Evolutionary conservation across 148 eudicot genomes (phyloP).

Genomic region (Camellia lanceoleosa): DNA sequence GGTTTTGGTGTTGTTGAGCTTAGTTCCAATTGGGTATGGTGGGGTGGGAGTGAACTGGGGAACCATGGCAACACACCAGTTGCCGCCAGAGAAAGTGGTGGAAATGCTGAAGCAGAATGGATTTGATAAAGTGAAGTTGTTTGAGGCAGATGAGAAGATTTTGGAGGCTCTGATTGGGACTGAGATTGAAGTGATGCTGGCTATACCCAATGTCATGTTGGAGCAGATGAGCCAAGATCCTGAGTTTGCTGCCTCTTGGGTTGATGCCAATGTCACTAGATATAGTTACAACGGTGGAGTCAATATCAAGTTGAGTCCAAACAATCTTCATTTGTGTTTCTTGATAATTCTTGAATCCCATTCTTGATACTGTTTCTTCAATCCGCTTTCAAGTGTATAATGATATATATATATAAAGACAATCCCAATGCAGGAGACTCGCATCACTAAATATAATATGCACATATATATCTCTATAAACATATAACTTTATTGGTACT

Average conservation of each 20-base stretch:
- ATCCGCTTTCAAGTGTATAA: too few relatives aligned
- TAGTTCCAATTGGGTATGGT: constrained; percentile 17
- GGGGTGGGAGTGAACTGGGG: constrained; percentile 97
- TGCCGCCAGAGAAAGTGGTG: constrained; percentile 68
- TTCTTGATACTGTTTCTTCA: too few relatives aligned
- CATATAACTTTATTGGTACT: not conserved
- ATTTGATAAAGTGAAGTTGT: constrained; percentile 76
- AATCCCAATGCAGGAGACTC: too few relatives aligned
- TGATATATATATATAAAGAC: too few relatives aligned
- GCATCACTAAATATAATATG: too few relatives aligned
- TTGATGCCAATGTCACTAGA: constrained; percentile 70
- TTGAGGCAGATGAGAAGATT: constrained; percentile 74
- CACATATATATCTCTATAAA: too few relatives aligned
- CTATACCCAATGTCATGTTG: constrained; percentile 84
- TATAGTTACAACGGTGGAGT: constrained; percentile 77
- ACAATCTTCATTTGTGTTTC: not conserved
- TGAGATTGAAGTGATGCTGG: constrained; percentile 82
- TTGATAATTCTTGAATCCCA: too few relatives aligned
- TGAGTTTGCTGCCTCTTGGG: constrained; percentile 70
- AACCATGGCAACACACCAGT: constrained; percentile 69
- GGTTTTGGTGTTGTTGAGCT: constrained; percentile 14
- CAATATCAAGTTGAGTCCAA: constrained; percentile 61
- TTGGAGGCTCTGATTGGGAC: constrained; percentile 64
- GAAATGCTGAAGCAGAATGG: constrained; percentile 80
- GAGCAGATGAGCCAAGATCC: constrained; percentile 58